Percentiles rank a stretch among this genome's conserved stretches.
Evolutionary conservation across 1,284 basidiomycete species (phyloP).

Genomic region (Ustilago curta): DNA sequence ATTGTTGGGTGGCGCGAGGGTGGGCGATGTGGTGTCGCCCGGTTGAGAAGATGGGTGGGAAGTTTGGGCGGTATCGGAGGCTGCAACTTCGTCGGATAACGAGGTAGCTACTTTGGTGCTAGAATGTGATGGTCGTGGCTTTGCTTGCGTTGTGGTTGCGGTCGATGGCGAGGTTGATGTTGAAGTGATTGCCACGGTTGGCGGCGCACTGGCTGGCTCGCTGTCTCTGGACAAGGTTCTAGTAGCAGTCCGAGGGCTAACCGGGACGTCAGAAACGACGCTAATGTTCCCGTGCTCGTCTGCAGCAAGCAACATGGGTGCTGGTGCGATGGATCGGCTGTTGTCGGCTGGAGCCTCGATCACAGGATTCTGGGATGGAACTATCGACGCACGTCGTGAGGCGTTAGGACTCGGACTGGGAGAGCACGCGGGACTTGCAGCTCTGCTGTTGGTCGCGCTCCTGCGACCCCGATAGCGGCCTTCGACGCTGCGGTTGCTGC

Average conservation of each 20-base stretch:
- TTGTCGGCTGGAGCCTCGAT: neutral
- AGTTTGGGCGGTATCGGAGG: slow-evolving; percentile 18
- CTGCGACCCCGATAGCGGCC: slow-evolving; percentile 42
- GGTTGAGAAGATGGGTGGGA: neutral
- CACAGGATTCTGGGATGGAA: neutral
- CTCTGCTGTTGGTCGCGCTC: slow-evolving; percentile 30
- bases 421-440: slow-evolving; percentile 27
- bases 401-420: slow-evolving; percentile 17
- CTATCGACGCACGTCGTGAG: slow-evolving; percentile 15
- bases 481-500: slow-evolving; percentile 17
- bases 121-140: neutral
- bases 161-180: neutral
- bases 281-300: slow-evolving; percentile 50
- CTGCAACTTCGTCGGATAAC: slow-evolving; percentile 30
- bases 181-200: neutral
- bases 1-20: neutral
- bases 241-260: slow-evolving; percentile 25
- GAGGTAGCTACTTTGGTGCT: slow-evolving; percentile 13
- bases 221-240: neutral
- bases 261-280: slow-evolving; percentile 21
- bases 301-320: slow-evolving; percentile 34
- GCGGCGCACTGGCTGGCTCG: neutral
- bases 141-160: neutral
- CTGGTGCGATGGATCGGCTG: neutral
- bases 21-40: neutral